These are phyloP conservation scores for Pogostemon cablin DNA, from an alignment of 257 asterid species.

Conservation along the genomic window DNA sequence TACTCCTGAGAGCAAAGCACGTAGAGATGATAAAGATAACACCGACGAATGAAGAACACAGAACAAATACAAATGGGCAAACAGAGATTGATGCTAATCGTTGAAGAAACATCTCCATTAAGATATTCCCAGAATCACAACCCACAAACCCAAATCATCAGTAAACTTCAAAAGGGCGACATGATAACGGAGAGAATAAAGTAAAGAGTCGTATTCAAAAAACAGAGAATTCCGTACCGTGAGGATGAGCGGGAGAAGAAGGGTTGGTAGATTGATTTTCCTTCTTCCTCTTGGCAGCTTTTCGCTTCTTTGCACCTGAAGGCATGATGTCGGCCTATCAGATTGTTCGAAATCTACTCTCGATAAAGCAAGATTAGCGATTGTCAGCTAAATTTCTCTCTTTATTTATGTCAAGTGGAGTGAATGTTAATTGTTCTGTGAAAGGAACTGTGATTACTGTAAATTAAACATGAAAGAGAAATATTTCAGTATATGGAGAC, in stretches of 20 bases:
- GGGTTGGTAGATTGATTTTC: constrained; percentile 31
- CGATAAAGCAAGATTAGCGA: constrained; percentile 26
- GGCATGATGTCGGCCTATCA: constrained; percentile 49
- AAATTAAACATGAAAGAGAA: constrained; percentile 29
- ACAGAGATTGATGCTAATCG: constrained; percentile 19
- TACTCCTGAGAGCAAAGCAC: constrained; percentile 12
- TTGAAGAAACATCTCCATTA: not conserved
- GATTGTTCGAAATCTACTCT: constrained; percentile 13
- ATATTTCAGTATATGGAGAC: no score
- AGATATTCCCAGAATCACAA: constrained; percentile 26
- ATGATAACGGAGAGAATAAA: constrained; percentile 34
- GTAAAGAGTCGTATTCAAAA: constrained; percentile 13
- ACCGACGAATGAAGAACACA: not conserved
- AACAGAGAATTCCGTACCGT: constrained; percentile 37
- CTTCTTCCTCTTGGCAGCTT: constrained; percentile 61
- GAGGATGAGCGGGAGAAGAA: constrained; percentile 31
- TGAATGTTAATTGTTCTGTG: not conserved
- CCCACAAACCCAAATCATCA: constrained; percentile 45
- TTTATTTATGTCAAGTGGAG: no score
- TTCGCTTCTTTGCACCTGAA: constrained; percentile 54
- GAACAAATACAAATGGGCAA: constrained; percentile 21
- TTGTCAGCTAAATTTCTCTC: constrained; percentile 17
- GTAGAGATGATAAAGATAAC: not conserved
- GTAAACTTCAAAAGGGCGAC: constrained; percentile 35
- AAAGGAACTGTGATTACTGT: constrained; percentile 24